Conservation (phyloP, 352 stramenopile genomes). For the Halophytophthora batemanensis region DNA sequence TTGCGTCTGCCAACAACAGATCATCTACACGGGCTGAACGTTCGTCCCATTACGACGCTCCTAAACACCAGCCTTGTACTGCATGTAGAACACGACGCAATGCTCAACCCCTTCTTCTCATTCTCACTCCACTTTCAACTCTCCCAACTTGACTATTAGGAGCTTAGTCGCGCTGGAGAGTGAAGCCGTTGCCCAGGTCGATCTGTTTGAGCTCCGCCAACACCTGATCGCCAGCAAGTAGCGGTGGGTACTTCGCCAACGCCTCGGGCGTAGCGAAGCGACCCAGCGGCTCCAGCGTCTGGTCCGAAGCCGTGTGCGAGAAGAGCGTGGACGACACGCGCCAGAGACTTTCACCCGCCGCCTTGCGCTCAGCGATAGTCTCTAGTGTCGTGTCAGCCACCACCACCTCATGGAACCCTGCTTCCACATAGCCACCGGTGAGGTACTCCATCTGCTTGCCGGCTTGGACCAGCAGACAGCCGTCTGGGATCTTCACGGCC, state of each 20-base stretch:
- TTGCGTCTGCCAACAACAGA: constrained; percentile 9
- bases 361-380: constrained; percentile 69
- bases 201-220: constrained; percentile 86
- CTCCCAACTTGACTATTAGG: too few relatives aligned
- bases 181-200: constrained; percentile 72
- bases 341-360: constrained; percentile 79
- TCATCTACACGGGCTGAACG: constrained; percentile 22
- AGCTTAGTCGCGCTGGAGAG: constrained; percentile 68
- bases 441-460: constrained; percentile 93
- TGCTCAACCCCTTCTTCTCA: not conserved
- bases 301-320: constrained; percentile 89
- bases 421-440: constrained; percentile 89
- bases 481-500: constrained; percentile 86
- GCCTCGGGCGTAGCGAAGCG: constrained; percentile 73
- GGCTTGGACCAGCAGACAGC: constrained; percentile 86
- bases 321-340: constrained; percentile 92
- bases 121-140: too few relatives aligned
- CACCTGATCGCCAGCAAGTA: constrained; percentile 87
- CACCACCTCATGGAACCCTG: constrained; percentile 92
- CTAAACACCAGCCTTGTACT: not conserved
- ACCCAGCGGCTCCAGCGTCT: constrained; percentile 76
- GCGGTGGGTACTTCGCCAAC: constrained; percentile 70
- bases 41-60: not conserved
- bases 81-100: not conserved
- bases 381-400: constrained; percentile 73